Conservation (phyloP, 177 flowering plant genomes). For the Vitis hybrid region DNA sequence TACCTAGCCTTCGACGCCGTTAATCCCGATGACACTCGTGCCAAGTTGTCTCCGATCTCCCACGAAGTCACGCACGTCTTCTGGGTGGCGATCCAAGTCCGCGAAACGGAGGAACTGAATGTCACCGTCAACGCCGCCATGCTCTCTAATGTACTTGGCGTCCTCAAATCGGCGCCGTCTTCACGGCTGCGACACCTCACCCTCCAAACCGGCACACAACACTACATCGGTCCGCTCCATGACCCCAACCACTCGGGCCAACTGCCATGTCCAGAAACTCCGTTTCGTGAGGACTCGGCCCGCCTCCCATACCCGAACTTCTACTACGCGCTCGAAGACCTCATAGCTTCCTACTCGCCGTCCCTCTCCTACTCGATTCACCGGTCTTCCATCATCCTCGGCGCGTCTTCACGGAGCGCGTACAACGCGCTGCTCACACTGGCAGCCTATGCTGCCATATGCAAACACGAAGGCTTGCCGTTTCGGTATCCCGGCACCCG, state of each 20-base stretch:
- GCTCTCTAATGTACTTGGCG: constrained; percentile 11
- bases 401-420: constrained; percentile 33
- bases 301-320: constrained; percentile 35
- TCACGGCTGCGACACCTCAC: constrained; percentile 25
- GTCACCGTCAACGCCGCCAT: constrained; percentile 2
- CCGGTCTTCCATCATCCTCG: constrained; percentile 25
- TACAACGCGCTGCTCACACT: constrained; percentile 19
- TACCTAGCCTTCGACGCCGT: constrained; percentile 17
- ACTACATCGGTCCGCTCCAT: constrained; percentile 36
- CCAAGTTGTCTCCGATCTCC: constrained; percentile 11
- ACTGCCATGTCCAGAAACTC: constrained; percentile 19
- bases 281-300: constrained; percentile 27
- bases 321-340: constrained; percentile 41
- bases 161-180: not conserved
- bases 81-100: constrained; percentile 14
- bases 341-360: constrained; percentile 19
- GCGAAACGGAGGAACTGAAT: constrained; percentile 1
- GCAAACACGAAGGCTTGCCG: too few relatives aligned
- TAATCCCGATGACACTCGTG: not conserved
- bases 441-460: constrained; percentile 8
- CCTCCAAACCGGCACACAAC: constrained; percentile 41
- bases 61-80: constrained; percentile 24
- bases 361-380: constrained; percentile 21
- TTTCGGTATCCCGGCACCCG: constrained; percentile 13
- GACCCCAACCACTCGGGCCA: constrained; percentile 4